phyloP scores from a whole-genome alignment of 2,329 filamentous ascomycete genomes.

The Ophiostoma montium region DNA sequence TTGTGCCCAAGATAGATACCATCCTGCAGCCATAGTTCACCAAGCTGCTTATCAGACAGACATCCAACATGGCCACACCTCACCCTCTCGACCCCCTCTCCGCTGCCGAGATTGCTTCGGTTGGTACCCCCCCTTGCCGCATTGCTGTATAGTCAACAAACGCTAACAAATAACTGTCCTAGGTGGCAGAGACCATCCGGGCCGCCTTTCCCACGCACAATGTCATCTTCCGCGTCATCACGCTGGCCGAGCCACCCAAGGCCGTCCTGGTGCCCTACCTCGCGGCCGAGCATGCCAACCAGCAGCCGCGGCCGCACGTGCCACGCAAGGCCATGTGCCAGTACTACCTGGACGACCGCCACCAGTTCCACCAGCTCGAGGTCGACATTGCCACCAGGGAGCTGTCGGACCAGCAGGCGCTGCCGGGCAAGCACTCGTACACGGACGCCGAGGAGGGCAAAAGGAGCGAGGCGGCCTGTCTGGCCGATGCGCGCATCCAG shows the following conservation, averaged over 20 bases:
- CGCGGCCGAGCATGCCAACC: conserved; percentile 24
- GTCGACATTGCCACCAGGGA: conserved; percentile 41
- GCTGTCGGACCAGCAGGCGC: conserved; percentile 25
- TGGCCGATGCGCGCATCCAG: conserved; percentile 25
- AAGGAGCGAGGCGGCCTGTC: background rate
- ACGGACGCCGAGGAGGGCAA: background rate
- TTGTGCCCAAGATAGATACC: background rate
- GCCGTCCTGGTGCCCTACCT: conserved; percentile 34
- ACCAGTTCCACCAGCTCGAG: conserved; percentile 46
- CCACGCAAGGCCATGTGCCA: conserved; percentile 38
- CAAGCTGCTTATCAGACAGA: too few relatives aligned
- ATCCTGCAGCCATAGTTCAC: too few relatives aligned
- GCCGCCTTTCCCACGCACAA: background rate
- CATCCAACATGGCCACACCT: background rate
- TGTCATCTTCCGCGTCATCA: conserved; percentile 47
- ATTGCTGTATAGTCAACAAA: too few relatives aligned
- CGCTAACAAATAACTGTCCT: too few relatives aligned
- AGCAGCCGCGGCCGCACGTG: conserved; percentile 22
- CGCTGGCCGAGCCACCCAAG: conserved; percentile 44
- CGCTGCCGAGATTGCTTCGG: background rate
- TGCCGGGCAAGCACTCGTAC: background rate
- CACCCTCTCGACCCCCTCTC: background rate
- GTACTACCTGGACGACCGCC: conserved; percentile 32
- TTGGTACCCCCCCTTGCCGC: too few relatives aligned
- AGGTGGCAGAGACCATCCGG: background rate